These are phyloP conservation scores for Debaryomycetaceae sp. DNA, from an alignment of 1,139 yeast genomes.

Conservation along the genomic window DNA sequence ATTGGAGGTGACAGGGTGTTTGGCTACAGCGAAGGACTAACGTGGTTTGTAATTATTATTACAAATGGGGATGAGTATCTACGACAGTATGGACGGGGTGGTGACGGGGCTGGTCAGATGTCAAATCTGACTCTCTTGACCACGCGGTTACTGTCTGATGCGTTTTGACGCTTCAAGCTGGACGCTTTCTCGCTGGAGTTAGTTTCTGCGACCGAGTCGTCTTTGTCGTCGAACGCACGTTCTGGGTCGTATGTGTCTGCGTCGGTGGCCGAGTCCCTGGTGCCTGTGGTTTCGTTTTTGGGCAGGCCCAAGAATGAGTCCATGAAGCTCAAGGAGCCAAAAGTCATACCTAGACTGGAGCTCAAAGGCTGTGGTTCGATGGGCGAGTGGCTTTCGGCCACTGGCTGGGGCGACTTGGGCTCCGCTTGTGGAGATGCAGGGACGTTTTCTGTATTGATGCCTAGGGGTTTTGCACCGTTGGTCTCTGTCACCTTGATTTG, in stretches of 20 bases:
- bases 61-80: too few species aligned
- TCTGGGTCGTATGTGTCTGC: conserved; percentile 20
- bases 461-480: background rate
- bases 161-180: conserved; percentile 16
- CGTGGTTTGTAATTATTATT: too few species aligned
- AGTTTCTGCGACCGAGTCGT: conserved; percentile 1
- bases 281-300: conserved; percentile 10
- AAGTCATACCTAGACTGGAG: conserved; percentile 16
- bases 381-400: conserved; percentile 1
- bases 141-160: conserved; percentile 9
- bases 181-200: conserved; percentile 6
- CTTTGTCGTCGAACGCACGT: conserved; percentile 6
- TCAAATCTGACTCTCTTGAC: conserved; percentile 28
- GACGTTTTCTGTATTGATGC: background rate
- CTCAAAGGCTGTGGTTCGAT: conserved; percentile 3
- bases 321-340: conserved; percentile 15
- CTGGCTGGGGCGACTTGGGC: conserved; percentile 1
- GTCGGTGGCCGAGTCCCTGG: conserved; percentile 7
- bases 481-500: conserved; percentile 3
- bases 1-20: too few species aligned
- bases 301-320: conserved; percentile 17
- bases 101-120: too few species aligned
- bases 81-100: too few species aligned
- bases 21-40: too few species aligned
- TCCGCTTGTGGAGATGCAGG: background rate